Conservation (phyloP, 345 rosid species). For the Brassica carinata region DNA sequence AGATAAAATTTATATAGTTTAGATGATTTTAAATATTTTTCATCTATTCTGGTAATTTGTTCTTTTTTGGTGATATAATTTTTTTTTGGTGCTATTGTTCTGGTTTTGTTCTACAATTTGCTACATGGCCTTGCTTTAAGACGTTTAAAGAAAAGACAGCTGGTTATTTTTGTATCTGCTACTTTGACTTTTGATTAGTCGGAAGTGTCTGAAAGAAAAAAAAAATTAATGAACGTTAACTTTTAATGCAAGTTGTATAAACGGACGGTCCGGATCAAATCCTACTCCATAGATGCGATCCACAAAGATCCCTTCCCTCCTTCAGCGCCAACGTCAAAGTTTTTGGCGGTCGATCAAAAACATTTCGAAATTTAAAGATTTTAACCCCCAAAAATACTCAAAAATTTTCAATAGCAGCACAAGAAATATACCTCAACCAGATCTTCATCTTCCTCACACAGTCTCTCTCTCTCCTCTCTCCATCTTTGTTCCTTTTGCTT, state of each 20-base stretch:
- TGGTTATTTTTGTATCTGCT: no score
- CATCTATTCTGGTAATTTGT: no score
- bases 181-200: not conserved
- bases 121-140: no score
- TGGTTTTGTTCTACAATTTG: no score
- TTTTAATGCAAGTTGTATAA: not conserved
- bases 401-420: slow-evolving; percentile 5
- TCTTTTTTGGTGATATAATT: no score
- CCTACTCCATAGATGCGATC: not conserved
- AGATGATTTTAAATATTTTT: no score
- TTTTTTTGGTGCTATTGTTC: no score
- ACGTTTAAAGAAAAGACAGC: no score
- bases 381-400: not conserved
- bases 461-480: not conserved
- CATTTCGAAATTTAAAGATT: slow-evolving; percentile 26
- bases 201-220: not conserved
- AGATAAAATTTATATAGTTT: no score
- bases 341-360: slow-evolving; percentile 30
- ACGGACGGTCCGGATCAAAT: slow-evolving; percentile 21
- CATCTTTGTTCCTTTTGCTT: slow-evolving; percentile 11
- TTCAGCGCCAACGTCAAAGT: slow-evolving; percentile 22
- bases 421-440: slow-evolving; percentile 15
- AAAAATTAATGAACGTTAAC: not conserved
- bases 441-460: slow-evolving; percentile 17
- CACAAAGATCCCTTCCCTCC: slow-evolving; percentile 4